Conservation (phyloP, 768 basidiomycete species). For the Cubamyces sp. region DNA sequence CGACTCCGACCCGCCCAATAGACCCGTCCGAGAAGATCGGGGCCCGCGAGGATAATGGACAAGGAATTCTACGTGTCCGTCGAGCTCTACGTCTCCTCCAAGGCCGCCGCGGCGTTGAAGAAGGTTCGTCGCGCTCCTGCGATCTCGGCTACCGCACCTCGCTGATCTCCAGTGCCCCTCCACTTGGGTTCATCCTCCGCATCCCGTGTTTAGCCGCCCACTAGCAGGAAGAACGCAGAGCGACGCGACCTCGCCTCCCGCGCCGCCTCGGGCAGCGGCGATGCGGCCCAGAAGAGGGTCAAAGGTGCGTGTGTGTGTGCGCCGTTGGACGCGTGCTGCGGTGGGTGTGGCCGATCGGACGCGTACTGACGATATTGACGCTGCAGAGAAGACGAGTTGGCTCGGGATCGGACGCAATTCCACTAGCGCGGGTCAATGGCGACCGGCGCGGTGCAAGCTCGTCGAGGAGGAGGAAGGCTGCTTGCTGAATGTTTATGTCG, state of each 20-base stretch:
- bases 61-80: slow-evolving; percentile 64
- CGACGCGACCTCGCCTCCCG: slow-evolving; percentile 49
- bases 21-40: slow-evolving; percentile 14
- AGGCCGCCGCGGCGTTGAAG: slow-evolving; percentile 52
- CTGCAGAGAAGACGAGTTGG: slow-evolving; percentile 75
- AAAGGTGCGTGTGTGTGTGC: slow-evolving; percentile 54
- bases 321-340: not conserved
- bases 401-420: slow-evolving; percentile 58
- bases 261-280: slow-evolving; percentile 39
- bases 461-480: slow-evolving; percentile 69
- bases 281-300: slow-evolving; percentile 54
- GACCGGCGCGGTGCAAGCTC: slow-evolving; percentile 71
- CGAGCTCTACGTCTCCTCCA: slow-evolving; percentile 63
- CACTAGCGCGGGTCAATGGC: slow-evolving; percentile 65
- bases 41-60: slow-evolving; percentile 12
- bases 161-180: not conserved
- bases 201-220: slow-evolving; percentile 42
- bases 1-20: not conserved
- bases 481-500: slow-evolving; percentile 73
- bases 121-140: slow-evolving; percentile 49
- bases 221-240: slow-evolving; percentile 60
- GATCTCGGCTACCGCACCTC: slow-evolving; percentile 19
- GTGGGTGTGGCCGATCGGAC: not conserved
- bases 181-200: slow-evolving; percentile 2
- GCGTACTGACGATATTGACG: not conserved